phyloP scores from a whole-genome alignment of 805 yeast species.

The Cyberlindnera nakhonratchasimensis region DNA sequence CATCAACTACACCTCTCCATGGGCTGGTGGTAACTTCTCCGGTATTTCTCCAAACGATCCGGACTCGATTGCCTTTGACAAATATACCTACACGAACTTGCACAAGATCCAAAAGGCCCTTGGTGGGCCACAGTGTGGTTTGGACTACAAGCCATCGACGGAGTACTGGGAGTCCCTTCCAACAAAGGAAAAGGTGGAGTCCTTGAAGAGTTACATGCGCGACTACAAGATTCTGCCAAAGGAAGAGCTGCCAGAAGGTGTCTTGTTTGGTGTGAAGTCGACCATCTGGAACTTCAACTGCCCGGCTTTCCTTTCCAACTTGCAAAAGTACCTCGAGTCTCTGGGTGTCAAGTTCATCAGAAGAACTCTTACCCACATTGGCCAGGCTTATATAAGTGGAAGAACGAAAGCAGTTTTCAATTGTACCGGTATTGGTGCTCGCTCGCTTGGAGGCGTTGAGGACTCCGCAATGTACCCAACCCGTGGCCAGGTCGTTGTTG shows the following conservation, averaged over 20 bases:
- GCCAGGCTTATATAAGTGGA: conserved; percentile 44
- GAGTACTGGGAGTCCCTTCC: conserved; percentile 58
- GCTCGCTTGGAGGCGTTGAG: conserved; percentile 56
- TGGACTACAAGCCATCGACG: conserved; percentile 50
- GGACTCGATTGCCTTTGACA: conserved; percentile 49
- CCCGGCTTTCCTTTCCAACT: conserved; percentile 52
- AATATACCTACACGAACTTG: conserved; percentile 52
- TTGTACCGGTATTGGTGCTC: conserved; percentile 75
- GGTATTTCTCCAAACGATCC: conserved; percentile 58
- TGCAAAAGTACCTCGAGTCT: conserved; percentile 41
- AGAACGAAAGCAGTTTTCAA: conserved; percentile 52
- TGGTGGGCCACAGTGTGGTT: conserved; percentile 47
- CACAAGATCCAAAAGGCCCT: conserved; percentile 39
- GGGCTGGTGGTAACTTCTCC: conserved; percentile 69
- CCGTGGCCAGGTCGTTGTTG: conserved; percentile 76
- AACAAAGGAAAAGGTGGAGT: conserved; percentile 41
- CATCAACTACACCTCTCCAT: conserved; percentile 71
- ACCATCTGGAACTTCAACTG: conserved; percentile 70
- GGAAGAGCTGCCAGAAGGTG: conserved; percentile 47
- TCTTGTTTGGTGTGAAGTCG: conserved; percentile 49
- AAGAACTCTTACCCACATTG: conserved; percentile 46
- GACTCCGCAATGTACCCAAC: conserved; percentile 66
- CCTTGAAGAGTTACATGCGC: conserved; percentile 46
- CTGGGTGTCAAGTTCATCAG: conserved; percentile 52
- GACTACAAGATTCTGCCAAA: conserved; percentile 38